These are phyloP conservation scores for Pinus albicaulis DNA, from an alignment of 75 land plant genomes.

Conservation along the genomic window DNA sequence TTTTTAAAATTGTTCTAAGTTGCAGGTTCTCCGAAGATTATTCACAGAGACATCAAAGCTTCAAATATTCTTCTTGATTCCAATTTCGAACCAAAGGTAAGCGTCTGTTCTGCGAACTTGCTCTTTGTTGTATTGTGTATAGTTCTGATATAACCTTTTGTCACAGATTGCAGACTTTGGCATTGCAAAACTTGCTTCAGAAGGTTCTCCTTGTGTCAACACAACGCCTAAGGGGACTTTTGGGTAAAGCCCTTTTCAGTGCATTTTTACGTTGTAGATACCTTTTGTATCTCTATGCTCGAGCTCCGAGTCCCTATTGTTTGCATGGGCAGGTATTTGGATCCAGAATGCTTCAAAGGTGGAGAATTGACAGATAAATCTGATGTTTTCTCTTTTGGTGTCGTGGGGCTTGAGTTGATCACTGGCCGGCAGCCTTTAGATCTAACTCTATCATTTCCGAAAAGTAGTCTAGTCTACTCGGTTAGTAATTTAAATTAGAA, in stretches of 20 bases:
- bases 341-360: constrained; percentile 84
- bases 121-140: not conserved
- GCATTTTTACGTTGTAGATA: too few species aligned
- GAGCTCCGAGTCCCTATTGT: not conserved
- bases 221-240: constrained; percentile 96
- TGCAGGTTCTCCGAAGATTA: constrained; percentile 76
- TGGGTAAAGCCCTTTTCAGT: too few species aligned
- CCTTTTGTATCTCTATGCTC: not conserved
- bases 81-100: constrained; percentile 71
- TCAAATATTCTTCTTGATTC: constrained; percentile 57
- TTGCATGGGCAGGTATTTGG: constrained; percentile 57
- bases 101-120: not conserved
- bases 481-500: constrained; percentile 26
- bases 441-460: too few species aligned
- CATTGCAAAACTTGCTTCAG: constrained; percentile 84
- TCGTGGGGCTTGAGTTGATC: too few species aligned
- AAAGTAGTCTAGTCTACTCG: constrained; percentile 91
- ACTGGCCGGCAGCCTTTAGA: too few species aligned
- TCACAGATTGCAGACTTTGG: constrained; percentile 92
- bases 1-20: not conserved
- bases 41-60: constrained; percentile 89
- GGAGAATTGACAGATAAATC: constrained; percentile 86
- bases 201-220: constrained; percentile 90
- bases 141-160: not conserved
- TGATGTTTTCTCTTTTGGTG: constrained; percentile 93